A percentile compares a stretch with the other conserved stretches of the same genome.
Conservation (phyloP, 169 alveolate genomes). For the Toxoplasma gondii region DNA sequence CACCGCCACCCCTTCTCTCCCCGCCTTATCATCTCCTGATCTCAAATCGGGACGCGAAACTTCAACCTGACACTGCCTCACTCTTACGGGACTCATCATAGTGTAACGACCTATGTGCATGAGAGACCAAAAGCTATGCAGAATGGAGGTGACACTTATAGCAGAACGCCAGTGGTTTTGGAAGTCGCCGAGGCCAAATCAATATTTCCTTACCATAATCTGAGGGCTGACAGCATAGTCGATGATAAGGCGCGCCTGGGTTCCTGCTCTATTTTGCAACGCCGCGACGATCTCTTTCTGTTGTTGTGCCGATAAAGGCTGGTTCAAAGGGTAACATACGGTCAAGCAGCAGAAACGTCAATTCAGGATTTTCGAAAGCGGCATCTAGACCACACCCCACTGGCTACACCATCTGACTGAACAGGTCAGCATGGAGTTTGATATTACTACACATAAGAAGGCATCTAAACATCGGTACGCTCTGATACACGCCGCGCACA, state of each 20-base stretch:
- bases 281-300: constrained; percentile 46
- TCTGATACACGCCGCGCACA: no score
- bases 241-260: background rate
- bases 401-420: no score
- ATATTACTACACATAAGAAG: no score
- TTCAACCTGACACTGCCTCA: no score
- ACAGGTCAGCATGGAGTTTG: no score
- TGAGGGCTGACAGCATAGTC: constrained; percentile 17
- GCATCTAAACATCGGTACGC: no score
- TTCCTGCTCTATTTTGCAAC: constrained; percentile 46
- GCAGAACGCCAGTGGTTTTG: background rate
- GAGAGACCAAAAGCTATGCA: background rate
- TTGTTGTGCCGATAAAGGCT: constrained; percentile 29
- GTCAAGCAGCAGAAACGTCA: no score
- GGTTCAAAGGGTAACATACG: background rate
- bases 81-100: background rate
- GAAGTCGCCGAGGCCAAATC: background rate
- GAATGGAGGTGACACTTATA: background rate
- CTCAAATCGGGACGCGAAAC: no score
- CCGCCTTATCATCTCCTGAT: no score
- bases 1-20: no score
- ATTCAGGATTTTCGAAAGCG: no score
- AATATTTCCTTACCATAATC: background rate
- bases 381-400: no score
- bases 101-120: background rate